Base-by-base conservation (phyloP, 2,329 filamentous ascomycete genomes). In the Microcyclosporella mali region DNA sequence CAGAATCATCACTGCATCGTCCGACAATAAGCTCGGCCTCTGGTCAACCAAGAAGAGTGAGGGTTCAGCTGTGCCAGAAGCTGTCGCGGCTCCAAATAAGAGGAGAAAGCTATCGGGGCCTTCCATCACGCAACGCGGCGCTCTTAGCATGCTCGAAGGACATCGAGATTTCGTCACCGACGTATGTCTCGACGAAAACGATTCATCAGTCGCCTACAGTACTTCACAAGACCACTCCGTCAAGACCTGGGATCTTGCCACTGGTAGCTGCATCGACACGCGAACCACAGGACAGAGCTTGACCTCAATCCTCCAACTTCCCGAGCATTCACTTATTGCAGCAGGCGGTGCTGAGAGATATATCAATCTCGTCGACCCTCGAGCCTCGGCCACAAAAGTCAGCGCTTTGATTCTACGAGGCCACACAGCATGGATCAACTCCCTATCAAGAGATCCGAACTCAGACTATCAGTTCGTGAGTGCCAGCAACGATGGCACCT, bases 301-400 rank as follows among this genome's bases (percentile, higher is more conserved):
- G 6, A 77, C 94, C 47, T 88, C 83, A 21, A 73, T 95, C 6
- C 77, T 81, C 50, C 82, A 88, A 4, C 71, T 98, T 11, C 79
- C 81, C 1, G 74, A 80, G 2, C 69, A 82, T 19, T 68, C 75
- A 60, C 68, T 84, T 52, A 66, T 84, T 27, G 80, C 79, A 11
- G 84, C 87, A 16, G 92, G 89, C 46, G 94, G 87, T 2, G 83
- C 83, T 12, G 86, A 87, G 16, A 77, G 88, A 43, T 87, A 94
- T 68, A 85, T 98, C 61, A 90, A 88, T 1, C 76, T 98, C n/a
- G 79, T 97, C 53, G 92, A 98, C 64, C 90, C 90, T 3, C 81
- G 92, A 40, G 83, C 79, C 21, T 84, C 82, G 3, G 84, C 88
- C 3, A 77, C 81, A 1, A 77, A 81, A 1, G 85, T 90, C 17